phyloP scores from a whole-genome alignment of 108 stramenopile genomes.

The Pseudonitzschia pungens region DNA sequence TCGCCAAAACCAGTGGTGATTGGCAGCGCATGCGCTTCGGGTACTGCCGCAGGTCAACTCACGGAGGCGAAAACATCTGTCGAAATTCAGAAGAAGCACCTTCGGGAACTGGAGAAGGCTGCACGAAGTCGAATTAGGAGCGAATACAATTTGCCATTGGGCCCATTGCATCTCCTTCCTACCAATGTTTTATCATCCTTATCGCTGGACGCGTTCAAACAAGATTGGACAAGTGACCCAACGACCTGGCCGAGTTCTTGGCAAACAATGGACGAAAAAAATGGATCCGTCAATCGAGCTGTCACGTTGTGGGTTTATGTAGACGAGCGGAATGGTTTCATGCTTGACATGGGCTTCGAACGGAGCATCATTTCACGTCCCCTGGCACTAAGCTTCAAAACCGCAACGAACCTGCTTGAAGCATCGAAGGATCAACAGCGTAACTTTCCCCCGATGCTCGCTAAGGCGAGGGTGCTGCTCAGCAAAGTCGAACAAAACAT shows the following conservation, averaged over 20 bases:
- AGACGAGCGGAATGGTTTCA: conserved; percentile 70
- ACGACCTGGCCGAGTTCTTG: conserved; percentile 13
- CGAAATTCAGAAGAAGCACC: conserved; percentile 8
- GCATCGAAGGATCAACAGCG: conserved; percentile 2
- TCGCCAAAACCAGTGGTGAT: conserved; percentile 22
- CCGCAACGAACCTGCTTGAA: conserved; percentile 60
- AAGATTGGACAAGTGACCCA: conserved; percentile 13
- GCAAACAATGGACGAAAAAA: conserved; percentile 1
- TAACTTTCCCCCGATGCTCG: conserved; percentile 24
- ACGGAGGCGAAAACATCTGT: background rate
- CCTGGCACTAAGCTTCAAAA: conserved; percentile 54
- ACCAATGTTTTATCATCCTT: conserved; percentile 67
- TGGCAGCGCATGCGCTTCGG: background rate
- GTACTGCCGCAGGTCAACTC: background rate
- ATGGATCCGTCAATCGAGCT: conserved; percentile 50
- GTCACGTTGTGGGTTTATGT: conserved; percentile 88
- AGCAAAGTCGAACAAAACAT: conserved; percentile 58
- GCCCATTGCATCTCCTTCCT: conserved; percentile 80
- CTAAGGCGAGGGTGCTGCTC: conserved; percentile 50
- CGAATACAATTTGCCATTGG: conserved; percentile 79
- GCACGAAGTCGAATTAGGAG: conserved; percentile 67
- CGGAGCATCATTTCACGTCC: conserved; percentile 68
- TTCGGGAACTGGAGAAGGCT: conserved; percentile 35
- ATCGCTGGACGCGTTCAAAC: conserved; percentile 38
- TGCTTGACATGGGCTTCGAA: conserved; percentile 83